phyloP scores from a whole-genome alignment of 805 yeast species.

The Zygosaccharomyces rouxii region DNA sequence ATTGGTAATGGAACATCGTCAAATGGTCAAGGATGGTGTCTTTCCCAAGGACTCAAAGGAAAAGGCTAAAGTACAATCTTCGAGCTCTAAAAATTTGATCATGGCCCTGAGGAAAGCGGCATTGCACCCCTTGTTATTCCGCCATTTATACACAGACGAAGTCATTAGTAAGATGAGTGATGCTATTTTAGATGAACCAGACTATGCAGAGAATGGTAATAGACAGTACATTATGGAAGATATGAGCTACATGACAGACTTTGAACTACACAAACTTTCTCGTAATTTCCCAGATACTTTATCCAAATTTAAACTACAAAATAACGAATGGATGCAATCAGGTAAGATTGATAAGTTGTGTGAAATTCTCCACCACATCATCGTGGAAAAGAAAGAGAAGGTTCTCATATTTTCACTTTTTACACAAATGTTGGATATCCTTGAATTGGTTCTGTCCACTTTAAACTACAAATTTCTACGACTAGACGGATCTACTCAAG shows the following conservation, averaged over 20 bases:
- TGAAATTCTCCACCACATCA: conserved; percentile 53
- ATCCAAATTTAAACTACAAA: conserved; percentile 47
- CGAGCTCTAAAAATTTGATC: conserved; percentile 55
- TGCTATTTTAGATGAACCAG: conserved; percentile 75
- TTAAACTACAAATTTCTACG: conserved; percentile 69
- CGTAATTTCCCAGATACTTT: conserved; percentile 65
- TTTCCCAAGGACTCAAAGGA: conserved; percentile 24
- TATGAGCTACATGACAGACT: conserved; percentile 92
- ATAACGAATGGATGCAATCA: conserved; percentile 54
- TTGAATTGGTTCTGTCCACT: conserved; percentile 68
- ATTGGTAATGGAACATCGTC: conserved; percentile 35
- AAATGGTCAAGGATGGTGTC: conserved; percentile 25
- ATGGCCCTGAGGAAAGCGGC: conserved; percentile 92
- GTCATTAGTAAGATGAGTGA: conserved; percentile 62
- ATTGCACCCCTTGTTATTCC: conserved; percentile 82
- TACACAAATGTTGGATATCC: conserved; percentile 85
- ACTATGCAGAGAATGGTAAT: conserved; percentile 69
- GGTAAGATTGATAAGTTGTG: conserved; percentile 68
- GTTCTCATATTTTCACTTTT: conserved; percentile 84
- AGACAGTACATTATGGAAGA: conserved; percentile 78
- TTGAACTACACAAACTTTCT: conserved; percentile 75
- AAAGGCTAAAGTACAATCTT: conserved; percentile 36
- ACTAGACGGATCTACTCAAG: conserved; percentile 90
- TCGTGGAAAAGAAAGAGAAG: conserved; percentile 51
- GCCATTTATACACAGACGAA: conserved; percentile 56